A percentile compares a stretch with the other conserved stretches of the same genome.
Evolutionary conservation across 129 eudicot genomes (phyloP).

Genomic region (Arctium minus): DNA sequence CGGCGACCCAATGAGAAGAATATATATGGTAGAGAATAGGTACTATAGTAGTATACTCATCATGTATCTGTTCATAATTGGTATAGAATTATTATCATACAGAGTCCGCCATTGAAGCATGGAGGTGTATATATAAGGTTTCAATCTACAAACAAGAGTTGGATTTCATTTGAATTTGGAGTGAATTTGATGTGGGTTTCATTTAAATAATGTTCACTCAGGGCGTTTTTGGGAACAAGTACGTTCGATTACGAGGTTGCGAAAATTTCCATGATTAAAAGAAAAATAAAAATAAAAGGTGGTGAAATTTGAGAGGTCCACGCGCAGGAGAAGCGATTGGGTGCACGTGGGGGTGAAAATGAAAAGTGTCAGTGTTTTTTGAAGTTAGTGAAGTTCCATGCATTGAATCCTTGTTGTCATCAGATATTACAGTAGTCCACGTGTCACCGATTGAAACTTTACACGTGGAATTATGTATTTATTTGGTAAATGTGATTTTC

Average conservation of each 20-base stretch:
- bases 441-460: neutral
- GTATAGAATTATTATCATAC: neutral
- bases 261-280: neutral
- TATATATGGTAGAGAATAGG: neutral
- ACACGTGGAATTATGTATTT: neutral
- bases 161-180: constrained; percentile 60
- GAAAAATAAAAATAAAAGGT: neutral
- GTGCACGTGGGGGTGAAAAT: constrained; percentile 15
- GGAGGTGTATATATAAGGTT: constrained; percentile 44
- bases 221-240: constrained; percentile 13
- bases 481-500: neutral
- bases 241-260: constrained; percentile 31
- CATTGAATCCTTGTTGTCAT: neutral
- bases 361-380: constrained; percentile 11
- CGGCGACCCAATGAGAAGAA: constrained; percentile 14
- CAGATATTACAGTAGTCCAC: neutral
- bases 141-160: neutral
- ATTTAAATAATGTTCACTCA: constrained; percentile 22
- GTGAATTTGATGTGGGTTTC: constrained; percentile 48
- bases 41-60: neutral
- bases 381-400: neutral
- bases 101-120: constrained; percentile 26
- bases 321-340: constrained; percentile 17
- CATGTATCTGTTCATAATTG: constrained; percentile 16
- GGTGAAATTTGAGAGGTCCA: constrained; percentile 3